Conservation (phyloP, 495 filamentous ascomycete genomes). For the Tuber borchii region DNA sequence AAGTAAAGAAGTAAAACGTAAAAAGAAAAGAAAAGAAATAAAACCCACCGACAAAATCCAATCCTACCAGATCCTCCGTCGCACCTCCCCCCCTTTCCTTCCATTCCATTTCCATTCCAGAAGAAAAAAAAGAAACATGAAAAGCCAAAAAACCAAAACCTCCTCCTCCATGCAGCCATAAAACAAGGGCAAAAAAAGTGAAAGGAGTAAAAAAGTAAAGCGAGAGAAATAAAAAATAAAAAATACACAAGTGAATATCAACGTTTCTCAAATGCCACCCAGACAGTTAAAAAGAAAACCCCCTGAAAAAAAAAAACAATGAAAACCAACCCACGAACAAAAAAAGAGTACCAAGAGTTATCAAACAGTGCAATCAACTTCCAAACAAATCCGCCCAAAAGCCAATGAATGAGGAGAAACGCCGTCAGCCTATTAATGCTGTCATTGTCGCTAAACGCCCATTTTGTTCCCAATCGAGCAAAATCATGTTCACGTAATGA, state of each 20-base stretch:
- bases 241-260: constrained; percentile 5
- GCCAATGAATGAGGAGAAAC: background rate
- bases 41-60: background rate
- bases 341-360: background rate
- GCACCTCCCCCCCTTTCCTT: background rate
- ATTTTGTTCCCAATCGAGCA: constrained; percentile 1
- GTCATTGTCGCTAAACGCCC: background rate
- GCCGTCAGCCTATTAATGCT: background rate
- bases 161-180: background rate
- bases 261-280: constrained; percentile 5
- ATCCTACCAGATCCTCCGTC: background rate
- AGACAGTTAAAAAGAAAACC: background rate
- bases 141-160: background rate
- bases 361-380: background rate
- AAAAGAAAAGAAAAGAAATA: background rate
- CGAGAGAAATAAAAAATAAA: background rate
- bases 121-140: background rate
- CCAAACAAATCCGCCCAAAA: background rate
- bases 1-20: background rate
- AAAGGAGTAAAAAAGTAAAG: background rate
- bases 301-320: background rate
- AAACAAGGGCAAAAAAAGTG: background rate
- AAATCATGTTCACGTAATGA: background rate
- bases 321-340: background rate
- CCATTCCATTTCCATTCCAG: background rate